Percentiles rank a stretch among this genome's conserved stretches.
These are phyloP conservation scores for Tulasnella sp. DNA, from an alignment of 768 basidiomycete genomes.

Conservation along the genomic window DNA sequence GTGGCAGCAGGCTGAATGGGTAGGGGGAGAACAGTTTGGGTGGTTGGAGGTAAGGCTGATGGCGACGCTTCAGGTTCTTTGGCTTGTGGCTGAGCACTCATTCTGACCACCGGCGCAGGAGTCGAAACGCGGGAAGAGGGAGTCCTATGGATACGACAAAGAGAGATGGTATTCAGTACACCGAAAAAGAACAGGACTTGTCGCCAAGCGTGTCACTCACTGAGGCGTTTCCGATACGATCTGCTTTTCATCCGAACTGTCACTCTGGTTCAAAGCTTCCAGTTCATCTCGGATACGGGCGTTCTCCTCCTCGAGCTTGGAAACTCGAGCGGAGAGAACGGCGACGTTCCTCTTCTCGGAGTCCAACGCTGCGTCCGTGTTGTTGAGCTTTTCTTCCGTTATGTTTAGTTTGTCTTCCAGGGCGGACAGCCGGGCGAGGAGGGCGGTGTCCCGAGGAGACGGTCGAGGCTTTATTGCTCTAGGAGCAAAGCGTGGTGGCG, in stretches of 20 bases:
- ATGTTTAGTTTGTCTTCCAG: no score
- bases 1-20: no score
- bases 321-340: background rate
- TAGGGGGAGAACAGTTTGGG: no score
- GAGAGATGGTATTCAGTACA: background rate
- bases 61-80: background rate
- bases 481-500: background rate
- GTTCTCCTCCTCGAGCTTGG: background rate
- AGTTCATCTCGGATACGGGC: background rate
- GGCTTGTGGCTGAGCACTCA: background rate
- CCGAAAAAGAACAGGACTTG: background rate
- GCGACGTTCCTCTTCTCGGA: background rate
- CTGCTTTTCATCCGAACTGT: background rate
- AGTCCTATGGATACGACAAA: background rate
- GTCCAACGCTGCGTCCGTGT: background rate
- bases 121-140: background rate
- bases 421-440: background rate
- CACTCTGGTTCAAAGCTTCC: background rate
- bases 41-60: background rate
- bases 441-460: background rate
- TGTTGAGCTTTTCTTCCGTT: background rate
- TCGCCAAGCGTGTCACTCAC: background rate
- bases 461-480: background rate
- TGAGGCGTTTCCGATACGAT: background rate
- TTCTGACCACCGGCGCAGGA: background rate